phyloP scores from a whole-genome alignment of 805 yeast genomes.

The Kuraishia cidri region DNA sequence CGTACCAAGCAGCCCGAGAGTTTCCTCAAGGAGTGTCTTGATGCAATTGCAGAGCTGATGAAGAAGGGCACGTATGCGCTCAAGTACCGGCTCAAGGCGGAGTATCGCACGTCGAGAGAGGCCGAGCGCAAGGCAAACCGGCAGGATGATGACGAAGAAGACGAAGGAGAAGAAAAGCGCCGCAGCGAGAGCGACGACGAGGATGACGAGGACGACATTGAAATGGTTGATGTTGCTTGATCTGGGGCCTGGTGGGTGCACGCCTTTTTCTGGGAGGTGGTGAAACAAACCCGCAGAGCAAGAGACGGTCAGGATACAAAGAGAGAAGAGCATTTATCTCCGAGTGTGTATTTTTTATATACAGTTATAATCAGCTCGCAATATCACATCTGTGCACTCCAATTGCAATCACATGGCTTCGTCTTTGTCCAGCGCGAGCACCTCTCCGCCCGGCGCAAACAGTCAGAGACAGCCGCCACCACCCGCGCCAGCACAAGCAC shows the following conservation, averaged over 20 bases:
- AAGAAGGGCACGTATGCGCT: slow-evolving; percentile 95
- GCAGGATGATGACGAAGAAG: slow-evolving; percentile 38
- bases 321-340: too few relatives aligned
- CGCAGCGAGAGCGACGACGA: slow-evolving; percentile 41
- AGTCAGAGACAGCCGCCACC: too few relatives aligned
- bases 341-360: too few relatives aligned
- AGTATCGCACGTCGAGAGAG: slow-evolving; percentile 73
- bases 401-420: too few relatives aligned
- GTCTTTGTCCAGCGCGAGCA: too few relatives aligned
- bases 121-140: slow-evolving; percentile 64
- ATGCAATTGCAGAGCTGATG: slow-evolving; percentile 79
- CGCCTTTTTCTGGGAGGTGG: too few relatives aligned
- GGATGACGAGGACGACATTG: slow-evolving; percentile 60
- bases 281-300: too few relatives aligned
- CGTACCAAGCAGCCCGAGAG: slow-evolving; percentile 94
- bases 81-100: slow-evolving; percentile 84
- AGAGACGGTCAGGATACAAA: too few relatives aligned
- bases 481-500: too few relatives aligned
- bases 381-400: too few relatives aligned
- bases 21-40: slow-evolving; percentile 84
- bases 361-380: too few relatives aligned
- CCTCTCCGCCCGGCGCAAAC: too few relatives aligned
- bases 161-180: slow-evolving; percentile 8
- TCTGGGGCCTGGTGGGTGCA: not conserved
- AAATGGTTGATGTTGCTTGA: slow-evolving; percentile 66